phyloP scores from a whole-genome alignment of 225 moss, liverwort and hornwort genomes.

The Antitrichia curtipendula region DNA sequence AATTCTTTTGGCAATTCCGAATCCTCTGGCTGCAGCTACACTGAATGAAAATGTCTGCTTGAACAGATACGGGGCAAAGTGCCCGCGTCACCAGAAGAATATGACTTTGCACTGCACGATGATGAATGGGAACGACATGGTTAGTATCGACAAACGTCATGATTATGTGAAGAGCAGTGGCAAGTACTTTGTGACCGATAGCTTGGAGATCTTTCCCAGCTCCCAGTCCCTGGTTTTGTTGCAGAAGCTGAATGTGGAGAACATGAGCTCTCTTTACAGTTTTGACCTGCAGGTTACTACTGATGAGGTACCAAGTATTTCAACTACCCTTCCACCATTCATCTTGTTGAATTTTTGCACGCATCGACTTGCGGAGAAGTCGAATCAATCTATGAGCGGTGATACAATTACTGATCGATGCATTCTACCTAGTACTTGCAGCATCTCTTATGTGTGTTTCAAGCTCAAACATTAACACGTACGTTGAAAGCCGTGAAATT shows the following conservation, averaged over 20 bases:
- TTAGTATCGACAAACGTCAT: neutral
- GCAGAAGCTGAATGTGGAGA: conserved; percentile 36
- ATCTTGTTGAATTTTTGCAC: neutral
- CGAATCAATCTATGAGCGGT: neutral
- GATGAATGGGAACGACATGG: neutral
- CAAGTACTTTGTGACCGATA: conserved; percentile 36
- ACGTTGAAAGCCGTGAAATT: neutral
- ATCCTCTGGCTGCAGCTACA: neutral
- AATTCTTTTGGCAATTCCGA: neutral
- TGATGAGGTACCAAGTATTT: conserved; percentile 10
- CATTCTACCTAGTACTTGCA: neutral
- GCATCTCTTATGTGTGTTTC: neutral
- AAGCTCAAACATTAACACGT: neutral
- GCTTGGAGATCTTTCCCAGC: conserved; percentile 26
- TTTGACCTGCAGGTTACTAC: conserved; percentile 16
- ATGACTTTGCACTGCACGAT: conserved; percentile 38
- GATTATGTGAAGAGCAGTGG: conserved; percentile 25
- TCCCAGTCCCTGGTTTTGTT: conserved; percentile 28
- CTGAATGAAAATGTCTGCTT: neutral
- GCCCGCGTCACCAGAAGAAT: conserved; percentile 38
- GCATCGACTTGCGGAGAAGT: neutral
- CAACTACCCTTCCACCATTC: neutral
- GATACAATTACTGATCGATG: neutral
- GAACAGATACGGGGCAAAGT: conserved; percentile 12
- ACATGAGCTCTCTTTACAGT: conserved; percentile 26